Base-by-base conservation (phyloP, 495 filamentous ascomycete species). In the Penicillium ucsense region DNA sequence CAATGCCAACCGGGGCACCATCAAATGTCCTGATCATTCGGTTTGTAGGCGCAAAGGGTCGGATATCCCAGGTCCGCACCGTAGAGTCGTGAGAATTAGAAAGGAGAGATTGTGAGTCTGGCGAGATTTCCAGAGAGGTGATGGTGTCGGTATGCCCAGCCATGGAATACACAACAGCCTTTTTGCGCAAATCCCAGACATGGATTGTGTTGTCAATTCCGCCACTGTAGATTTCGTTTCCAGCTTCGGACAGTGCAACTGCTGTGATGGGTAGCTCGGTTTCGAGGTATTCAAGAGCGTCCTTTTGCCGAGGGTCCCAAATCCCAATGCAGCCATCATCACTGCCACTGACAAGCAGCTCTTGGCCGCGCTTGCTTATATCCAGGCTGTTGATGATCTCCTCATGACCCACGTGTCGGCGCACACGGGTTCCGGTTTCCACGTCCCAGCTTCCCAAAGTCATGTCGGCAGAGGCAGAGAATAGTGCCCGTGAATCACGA, bases 121-220 rank as follows among this genome's bases (percentile, higher is more conserved):
- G 92, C 3, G 94, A 97, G 29, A 96, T 77, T 39, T 83, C 70
- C 20, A 99, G 76, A 31, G 90, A 92, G 3, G 91, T 94, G 49
- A 99, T 73, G 1, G 90, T 97, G 56, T 99, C 92, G 31, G 77
- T 83, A 60, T 99, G 92, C 3, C 94, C 92, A 6, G 85, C 55
- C 78, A 99, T 83, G 3, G 86, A 82, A 60, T 95, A 95, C 6
- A 85, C 80, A 1, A 95, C 78, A 0, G 80, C 80, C 61, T 90
- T 88, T 69, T 95, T 96, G 52, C 94, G 82, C 49, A 96, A 65
- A 67, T 99, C 94, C 88, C 91, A 99, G 5, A 92, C 87, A 60
- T 94, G 89, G 61, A 99, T 94, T 48, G 94, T 89, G 54, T 96
- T 95, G 63, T 97, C 92, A 47, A 99, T 96, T 7, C 89, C 86